Percentiles rank a stretch among this genome's conserved stretches.
Conservation (phyloP, 2,329 filamentous ascomycete genomes). For the Diaporthe citriasiana region DNA sequence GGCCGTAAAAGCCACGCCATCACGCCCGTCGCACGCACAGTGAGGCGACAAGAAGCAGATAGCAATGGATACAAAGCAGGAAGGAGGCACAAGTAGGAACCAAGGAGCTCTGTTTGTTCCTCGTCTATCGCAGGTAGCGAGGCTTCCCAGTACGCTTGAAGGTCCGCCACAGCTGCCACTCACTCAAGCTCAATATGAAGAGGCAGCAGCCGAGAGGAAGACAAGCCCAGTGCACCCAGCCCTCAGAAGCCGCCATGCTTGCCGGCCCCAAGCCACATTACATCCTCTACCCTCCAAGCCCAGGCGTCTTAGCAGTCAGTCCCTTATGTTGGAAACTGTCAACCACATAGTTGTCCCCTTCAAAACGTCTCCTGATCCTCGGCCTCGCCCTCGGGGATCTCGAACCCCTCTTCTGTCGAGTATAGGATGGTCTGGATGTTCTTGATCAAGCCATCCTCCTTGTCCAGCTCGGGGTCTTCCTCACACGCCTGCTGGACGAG, state of each 20-base stretch:
- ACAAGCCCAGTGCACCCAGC: neutral
- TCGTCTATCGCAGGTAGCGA: slow-evolving; percentile 33
- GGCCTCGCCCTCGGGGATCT: slow-evolving; percentile 87
- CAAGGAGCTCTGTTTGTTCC: slow-evolving; percentile 8
- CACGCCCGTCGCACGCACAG: neutral
- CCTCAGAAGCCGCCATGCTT: slow-evolving; percentile 23
- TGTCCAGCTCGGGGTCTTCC: slow-evolving; percentile 91
- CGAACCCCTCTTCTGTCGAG: slow-evolving; percentile 93
- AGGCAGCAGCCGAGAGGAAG: neutral
- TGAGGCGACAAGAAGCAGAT: neutral
- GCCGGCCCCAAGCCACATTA: slow-evolving; percentile 20
- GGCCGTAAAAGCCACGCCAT: neutral
- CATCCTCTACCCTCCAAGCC: neutral
- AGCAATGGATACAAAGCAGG: neutral
- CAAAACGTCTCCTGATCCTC: slow-evolving; percentile 87
- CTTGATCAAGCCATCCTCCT: slow-evolving; percentile 93
- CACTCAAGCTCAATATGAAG: neutral
- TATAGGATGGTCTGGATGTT: slow-evolving; percentile 97
- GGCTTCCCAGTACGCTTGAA: slow-evolving; percentile 8
- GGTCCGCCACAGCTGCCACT: neutral
- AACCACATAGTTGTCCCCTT: slow-evolving; percentile 34
- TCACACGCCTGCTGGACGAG: slow-evolving; percentile 94
- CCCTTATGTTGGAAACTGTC: neutral
- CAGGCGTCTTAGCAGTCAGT: neutral
- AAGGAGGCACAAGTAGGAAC: neutral